Conservation (phyloP, 2,329 filamentous ascomycete genomes). For the Colletotrichum australisinense region DNA sequence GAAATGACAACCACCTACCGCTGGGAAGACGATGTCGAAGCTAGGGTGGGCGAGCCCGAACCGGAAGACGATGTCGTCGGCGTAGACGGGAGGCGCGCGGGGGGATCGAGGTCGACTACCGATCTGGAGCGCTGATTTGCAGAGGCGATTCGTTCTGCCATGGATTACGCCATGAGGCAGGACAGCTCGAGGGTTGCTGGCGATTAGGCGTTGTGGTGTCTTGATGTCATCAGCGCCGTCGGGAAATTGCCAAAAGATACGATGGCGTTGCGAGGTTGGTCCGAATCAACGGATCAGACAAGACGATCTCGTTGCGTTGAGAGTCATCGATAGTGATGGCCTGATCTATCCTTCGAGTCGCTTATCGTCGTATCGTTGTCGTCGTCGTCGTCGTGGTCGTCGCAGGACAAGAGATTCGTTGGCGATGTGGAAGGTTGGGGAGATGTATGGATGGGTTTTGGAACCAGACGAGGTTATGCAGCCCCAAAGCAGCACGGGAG, state of each 20-base stretch:
- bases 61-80: slow-evolving; percentile 39
- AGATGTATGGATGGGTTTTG: not conserved
- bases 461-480: slow-evolving; percentile 11
- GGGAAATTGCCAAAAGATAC: slow-evolving; percentile 3
- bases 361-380: slow-evolving; percentile 12
- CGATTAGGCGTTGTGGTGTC: slow-evolving; percentile 14
- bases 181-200: slow-evolving; percentile 35
- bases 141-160: slow-evolving; percentile 71
- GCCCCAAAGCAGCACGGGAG: slow-evolving; percentile 4
- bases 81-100: slow-evolving; percentile 61
- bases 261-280: not conserved
- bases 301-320: not conserved
- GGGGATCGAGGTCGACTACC: slow-evolving; percentile 64
- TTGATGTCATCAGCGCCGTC: slow-evolving; percentile 17
- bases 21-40: slow-evolving; percentile 35
- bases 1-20: slow-evolving; percentile 29
- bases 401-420: not conserved
- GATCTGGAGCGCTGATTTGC: slow-evolving; percentile 62
- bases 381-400: slow-evolving; percentile 25
- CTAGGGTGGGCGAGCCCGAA: slow-evolving; percentile 28
- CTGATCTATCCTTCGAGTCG: not conserved
- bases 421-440: not conserved
- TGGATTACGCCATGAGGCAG: slow-evolving; percentile 75
- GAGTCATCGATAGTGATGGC: slow-evolving; percentile 16
- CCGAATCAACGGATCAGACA: slow-evolving; percentile 30